Evolutionary conservation across 768 basidiomycete genomes (phyloP).

Genomic region (Boletales sp.): DNA sequence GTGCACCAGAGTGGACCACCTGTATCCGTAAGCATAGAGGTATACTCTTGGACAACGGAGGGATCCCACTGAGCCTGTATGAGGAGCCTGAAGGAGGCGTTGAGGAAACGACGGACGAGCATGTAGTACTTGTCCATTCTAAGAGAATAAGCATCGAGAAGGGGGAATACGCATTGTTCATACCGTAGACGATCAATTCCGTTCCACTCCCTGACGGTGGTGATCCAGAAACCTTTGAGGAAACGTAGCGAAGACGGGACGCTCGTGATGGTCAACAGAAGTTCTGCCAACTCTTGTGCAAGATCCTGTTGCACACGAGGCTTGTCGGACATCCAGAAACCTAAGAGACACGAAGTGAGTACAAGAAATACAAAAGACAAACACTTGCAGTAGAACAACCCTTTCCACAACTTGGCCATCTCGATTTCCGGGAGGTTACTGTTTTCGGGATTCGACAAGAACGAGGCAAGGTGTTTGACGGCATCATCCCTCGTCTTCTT

Average conservation of each 20-base stretch:
- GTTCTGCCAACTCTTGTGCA: constrained; percentile 78
- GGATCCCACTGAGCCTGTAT: constrained; percentile 67
- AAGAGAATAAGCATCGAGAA: constrained; percentile 2
- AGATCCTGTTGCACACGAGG: constrained; percentile 93
- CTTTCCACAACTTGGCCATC: constrained; percentile 95
- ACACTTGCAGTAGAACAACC: constrained; percentile 87
- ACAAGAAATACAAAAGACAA: not conserved
- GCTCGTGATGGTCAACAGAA: constrained; percentile 66
- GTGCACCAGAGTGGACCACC: constrained; percentile 85
- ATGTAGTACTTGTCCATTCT: constrained; percentile 98
- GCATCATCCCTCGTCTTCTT: constrained; percentile 93
- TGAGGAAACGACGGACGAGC: constrained; percentile 85
- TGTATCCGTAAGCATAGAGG: constrained; percentile 56
- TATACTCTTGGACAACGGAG: constrained; percentile 54
- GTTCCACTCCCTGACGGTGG: constrained; percentile 88
- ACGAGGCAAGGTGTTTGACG: constrained; percentile 69
- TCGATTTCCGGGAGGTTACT: constrained; percentile 66
- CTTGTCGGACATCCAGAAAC: constrained; percentile 99
- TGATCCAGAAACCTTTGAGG: constrained; percentile 87
- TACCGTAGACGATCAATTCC: constrained; percentile 89
- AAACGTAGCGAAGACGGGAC: constrained; percentile 65
- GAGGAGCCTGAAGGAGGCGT: constrained; percentile 81
- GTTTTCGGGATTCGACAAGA: constrained; percentile 65
- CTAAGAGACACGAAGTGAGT: constrained; percentile 37
- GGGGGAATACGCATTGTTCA: constrained; percentile 16